Conservation (phyloP, 495 filamentous ascomycete genomes). For the Penicillium macrosclerotiorum region DNA sequence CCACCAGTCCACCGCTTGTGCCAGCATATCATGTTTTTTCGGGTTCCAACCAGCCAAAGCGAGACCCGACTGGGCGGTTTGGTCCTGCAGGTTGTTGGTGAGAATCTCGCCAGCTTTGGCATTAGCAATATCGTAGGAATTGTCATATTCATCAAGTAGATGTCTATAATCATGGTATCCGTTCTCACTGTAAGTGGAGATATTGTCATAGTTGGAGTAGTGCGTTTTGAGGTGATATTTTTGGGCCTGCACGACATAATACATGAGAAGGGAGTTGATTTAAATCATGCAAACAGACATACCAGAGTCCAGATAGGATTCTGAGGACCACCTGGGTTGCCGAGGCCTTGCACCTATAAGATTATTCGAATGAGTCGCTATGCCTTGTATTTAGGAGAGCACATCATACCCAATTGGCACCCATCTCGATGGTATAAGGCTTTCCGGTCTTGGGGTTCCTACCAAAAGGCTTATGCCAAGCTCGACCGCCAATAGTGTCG, state of each 20-base stretch:
- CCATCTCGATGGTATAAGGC: conserved; percentile 13
- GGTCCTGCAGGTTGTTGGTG: conserved; percentile 60
- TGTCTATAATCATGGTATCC: conserved; percentile 13
- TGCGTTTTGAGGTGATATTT: conserved; percentile 15
- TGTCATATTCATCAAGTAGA: conserved; percentile 10
- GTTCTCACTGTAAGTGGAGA: conserved; percentile 15
- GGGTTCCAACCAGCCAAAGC: conserved; percentile 65
- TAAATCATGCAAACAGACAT: too few species aligned
- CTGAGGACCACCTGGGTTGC: conserved; percentile 15
- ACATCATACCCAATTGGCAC: conserved; percentile 17
- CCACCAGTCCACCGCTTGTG: conserved; percentile 65
- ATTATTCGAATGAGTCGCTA: too few species aligned
- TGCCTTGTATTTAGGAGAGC: too few species aligned
- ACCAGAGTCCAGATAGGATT: conserved; percentile 18
- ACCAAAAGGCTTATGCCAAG: conserved; percentile 13
- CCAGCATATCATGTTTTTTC: conserved; percentile 50
- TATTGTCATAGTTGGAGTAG: conserved; percentile 15
- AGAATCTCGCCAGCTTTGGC: conserved; percentile 35
- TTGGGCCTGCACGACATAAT: not conserved
- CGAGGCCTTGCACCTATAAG: conserved; percentile 19
- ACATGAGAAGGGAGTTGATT: not conserved
- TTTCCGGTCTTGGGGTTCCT: conserved; percentile 11
- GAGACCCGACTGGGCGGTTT: conserved; percentile 57
- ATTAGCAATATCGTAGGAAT: conserved; percentile 6
- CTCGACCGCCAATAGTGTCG: conserved; percentile 16